Evolutionary conservation across 192 early-diverging fungal species (phyloP).

Genomic region (Blastocladiella britannica): DNA sequence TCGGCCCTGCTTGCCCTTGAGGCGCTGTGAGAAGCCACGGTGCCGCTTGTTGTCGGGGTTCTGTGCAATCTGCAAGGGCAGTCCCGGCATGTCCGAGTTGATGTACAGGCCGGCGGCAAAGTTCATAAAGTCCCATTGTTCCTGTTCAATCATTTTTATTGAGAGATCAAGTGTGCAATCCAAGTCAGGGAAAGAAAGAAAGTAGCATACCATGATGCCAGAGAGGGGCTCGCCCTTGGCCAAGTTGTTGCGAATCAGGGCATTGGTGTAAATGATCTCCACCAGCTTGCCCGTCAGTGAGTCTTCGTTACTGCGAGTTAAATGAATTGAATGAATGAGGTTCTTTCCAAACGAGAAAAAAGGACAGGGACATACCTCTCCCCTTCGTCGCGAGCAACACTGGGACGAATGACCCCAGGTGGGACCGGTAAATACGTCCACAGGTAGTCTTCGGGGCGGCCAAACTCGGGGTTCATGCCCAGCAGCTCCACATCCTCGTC

Average conservation of each 20-base stretch:
- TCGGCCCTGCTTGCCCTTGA: conserved; percentile 97
- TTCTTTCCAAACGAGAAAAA: too few species aligned
- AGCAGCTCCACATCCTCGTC: conserved; percentile 91
- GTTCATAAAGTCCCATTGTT: conserved; percentile 93
- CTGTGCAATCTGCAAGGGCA: conserved; percentile 35
- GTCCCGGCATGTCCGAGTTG: conserved; percentile 81
- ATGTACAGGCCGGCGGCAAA: conserved; percentile 90
- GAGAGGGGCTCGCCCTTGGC: conserved; percentile 38
- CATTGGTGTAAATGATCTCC: conserved; percentile 82
- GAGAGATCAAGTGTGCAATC: too few species aligned
- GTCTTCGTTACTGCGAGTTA: conserved; percentile 64
- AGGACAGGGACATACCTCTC: conserved; percentile 1
- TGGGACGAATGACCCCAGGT: conserved; percentile 86
- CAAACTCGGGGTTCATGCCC: conserved; percentile 62
- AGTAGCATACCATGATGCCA: conserved; percentile 35
- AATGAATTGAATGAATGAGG: neutral
- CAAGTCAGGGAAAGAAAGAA: too few species aligned
- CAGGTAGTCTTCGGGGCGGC: conserved; percentile 76
- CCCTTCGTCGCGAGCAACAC: conserved; percentile 74
- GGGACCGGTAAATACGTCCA: conserved; percentile 92
- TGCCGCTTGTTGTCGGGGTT: conserved; percentile 49
- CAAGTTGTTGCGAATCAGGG: conserved; percentile 43
- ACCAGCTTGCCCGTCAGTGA: conserved; percentile 87
- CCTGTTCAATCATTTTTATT: conserved; percentile 21
- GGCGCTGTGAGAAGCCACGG: conserved; percentile 77